Percentiles rank a stretch among this genome's conserved stretches.
phyloP scores from a whole-genome alignment of 495 filamentous ascomycete species.

The Neurospora tetraspora region DNA sequence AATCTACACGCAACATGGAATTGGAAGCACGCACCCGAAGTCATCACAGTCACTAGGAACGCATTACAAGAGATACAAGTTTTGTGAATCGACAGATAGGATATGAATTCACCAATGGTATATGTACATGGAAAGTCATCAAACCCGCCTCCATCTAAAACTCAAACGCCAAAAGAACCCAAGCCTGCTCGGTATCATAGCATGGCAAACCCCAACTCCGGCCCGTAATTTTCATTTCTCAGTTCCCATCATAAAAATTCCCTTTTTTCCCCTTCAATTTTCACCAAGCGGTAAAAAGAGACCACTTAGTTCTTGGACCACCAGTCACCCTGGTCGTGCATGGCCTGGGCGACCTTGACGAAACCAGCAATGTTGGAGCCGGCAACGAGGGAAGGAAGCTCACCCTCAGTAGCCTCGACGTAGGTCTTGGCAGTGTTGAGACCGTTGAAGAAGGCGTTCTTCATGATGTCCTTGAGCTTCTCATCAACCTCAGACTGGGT shows the following conservation, averaged over 20 bases:
- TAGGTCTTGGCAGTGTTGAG: conserved; percentile 84
- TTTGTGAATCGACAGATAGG: neutral
- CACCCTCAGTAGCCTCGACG: conserved; percentile 63
- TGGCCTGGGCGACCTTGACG: conserved; percentile 88
- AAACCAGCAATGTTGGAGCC: conserved; percentile 97
- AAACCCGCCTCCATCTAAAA: neutral
- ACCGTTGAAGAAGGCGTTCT: conserved; percentile 85
- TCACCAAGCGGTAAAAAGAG: neutral
- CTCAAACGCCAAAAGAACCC: neutral
- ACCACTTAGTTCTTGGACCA: conserved; percentile 43
- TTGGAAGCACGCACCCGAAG: neutral
- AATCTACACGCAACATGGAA: neutral
- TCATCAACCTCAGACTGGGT: conserved; percentile 81
- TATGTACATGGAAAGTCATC: neutral
- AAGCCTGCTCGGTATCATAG: neutral
- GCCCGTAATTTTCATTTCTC: neutral
- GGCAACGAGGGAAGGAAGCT: conserved; percentile 80
- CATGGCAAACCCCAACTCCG: neutral
- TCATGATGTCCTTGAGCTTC: conserved; percentile 91
- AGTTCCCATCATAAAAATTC: neutral
- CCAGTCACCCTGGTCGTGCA: conserved; percentile 97
- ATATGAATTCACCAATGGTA: neutral
- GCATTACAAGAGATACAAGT: neutral
- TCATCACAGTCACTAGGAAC: neutral
- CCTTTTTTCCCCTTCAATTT: neutral